Evolutionary conservation across 2,329 filamentous ascomycete species (phyloP), one percentile per base, ranked within the genome.

Genomic region (Teratosphaeriaceae sp.): DNA sequence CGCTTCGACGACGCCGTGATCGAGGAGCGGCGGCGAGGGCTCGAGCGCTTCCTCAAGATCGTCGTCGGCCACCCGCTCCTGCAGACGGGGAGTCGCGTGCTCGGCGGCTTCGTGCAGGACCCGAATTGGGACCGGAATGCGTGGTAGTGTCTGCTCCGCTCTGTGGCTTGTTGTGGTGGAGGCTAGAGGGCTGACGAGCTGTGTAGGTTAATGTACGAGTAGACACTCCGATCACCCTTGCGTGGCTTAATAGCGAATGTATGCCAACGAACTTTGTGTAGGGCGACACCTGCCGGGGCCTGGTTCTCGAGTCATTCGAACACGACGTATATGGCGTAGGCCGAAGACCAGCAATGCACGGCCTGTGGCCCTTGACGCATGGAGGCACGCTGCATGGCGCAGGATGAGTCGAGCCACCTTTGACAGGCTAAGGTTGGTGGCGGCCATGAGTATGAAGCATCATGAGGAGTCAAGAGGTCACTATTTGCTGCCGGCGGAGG

Each of bases 1-100:
- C 81, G 92, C 36, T 98, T 98, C 72, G 94, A 86, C 59, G 92
- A 98, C 70, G 89, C 95, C 64, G 90, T 98, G 59, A 98, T 98
- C 64, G 92, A 97, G 73, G 87, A 94, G 61, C 76, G 92, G 42
- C 76, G 90, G 51, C 86, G 90, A 56, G 92, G 92, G 1, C 72
- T 98, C 53, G 89, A 98, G 72, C 81, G 94, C 63, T 98, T 98
- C 64, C 69, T 98, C 63, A 89, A 92, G 78, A 97, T 97, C 62
- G 92, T 98, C 9, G 92, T 95, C 1, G 90, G 92, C 0, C 92
- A 98, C 66, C 92, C 92, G 56, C 73, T 98, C 58, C 69, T 98
- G 68, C 92, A 98, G 78, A 98, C 92, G 22, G 92, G 92, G 40
- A 96, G 88, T 67, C 95, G 97, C 70, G 92, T 98, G 45, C 69